Conservation (phyloP, 2,329 filamentous ascomycete genomes). For the Xylaria sp. region DNA sequence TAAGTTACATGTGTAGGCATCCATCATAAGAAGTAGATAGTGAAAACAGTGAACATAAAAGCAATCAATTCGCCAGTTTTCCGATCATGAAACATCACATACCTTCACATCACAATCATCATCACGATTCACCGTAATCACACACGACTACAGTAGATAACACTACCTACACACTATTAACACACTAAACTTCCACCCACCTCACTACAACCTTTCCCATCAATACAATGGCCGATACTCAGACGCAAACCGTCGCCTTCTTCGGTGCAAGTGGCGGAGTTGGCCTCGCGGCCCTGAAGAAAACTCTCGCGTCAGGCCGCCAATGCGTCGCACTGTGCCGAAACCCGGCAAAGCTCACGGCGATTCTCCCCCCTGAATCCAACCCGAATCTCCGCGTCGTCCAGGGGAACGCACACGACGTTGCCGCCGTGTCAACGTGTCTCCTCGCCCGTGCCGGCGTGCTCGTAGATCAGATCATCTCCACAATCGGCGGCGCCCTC, state of each 20-base stretch:
- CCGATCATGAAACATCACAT: neutral
- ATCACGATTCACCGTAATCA: neutral
- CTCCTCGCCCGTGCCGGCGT: slow-evolving; percentile 49
- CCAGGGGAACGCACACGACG: slow-evolving; percentile 61
- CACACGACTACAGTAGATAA: too few species aligned
- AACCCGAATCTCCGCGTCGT: slow-evolving; percentile 57
- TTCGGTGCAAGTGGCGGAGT: slow-evolving; percentile 65
- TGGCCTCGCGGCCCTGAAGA: slow-evolving; percentile 60
- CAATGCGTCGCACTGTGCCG: slow-evolving; percentile 63
- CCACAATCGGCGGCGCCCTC: slow-evolving; percentile 58
- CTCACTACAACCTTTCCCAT: neutral
- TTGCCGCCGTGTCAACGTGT: slow-evolving; percentile 51
- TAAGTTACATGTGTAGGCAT: neutral
- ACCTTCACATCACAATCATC: neutral
- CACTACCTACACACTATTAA: too few species aligned
- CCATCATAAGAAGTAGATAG: neutral
- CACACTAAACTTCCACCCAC: neutral
- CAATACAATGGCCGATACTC: slow-evolving; percentile 17
- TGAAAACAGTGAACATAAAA: slow-evolving; percentile 8
- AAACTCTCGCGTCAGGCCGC: slow-evolving; percentile 59
- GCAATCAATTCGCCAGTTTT: neutral
- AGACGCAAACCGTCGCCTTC: slow-evolving; percentile 60
- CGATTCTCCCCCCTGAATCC: slow-evolving; percentile 49
- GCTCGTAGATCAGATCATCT: slow-evolving; percentile 61
- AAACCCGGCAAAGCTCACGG: slow-evolving; percentile 60